These are phyloP conservation scores for Vaccinium darrowii DNA, from an alignment of 148 eudicot genomes.

Conservation along the genomic window DNA sequence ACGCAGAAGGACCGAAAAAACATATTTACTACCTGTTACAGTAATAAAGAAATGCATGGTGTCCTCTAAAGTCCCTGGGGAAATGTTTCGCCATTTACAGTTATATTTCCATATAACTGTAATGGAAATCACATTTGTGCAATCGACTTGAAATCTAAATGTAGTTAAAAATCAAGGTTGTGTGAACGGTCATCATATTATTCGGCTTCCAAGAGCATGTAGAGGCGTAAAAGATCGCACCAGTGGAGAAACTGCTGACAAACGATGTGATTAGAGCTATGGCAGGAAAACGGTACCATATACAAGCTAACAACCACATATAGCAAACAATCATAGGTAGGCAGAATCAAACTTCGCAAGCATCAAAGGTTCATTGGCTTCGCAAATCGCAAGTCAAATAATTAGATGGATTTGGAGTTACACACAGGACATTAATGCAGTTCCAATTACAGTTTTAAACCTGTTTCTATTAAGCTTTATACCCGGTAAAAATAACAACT, in stretches of 20 bases:
- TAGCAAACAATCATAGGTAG: no score
- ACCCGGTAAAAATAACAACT: no score
- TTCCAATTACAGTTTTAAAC: no score
- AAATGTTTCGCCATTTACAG: no score
- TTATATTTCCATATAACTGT: background rate
- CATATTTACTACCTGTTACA: no score
- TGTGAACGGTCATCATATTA: background rate
- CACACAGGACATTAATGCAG: no score
- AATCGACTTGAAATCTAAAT: background rate
- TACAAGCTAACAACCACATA: background rate
- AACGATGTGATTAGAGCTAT: background rate
- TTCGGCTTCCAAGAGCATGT: background rate
- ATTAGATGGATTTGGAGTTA: no score
- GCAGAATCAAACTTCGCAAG: background rate
- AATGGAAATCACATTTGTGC: background rate
- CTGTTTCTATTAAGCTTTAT: no score
- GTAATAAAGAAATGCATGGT: no score
- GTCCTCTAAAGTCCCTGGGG: no score
- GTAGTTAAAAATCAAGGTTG: background rate
- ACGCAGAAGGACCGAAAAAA: no score
- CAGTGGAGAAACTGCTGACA: background rate
- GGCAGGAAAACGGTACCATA: background rate
- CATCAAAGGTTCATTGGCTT: background rate
- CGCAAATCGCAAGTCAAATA: background rate
- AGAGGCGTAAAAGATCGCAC: background rate